phyloP scores from a whole-genome alignment of 768 basidiomycete genomes.

The Mycena epipterygia region DNA sequence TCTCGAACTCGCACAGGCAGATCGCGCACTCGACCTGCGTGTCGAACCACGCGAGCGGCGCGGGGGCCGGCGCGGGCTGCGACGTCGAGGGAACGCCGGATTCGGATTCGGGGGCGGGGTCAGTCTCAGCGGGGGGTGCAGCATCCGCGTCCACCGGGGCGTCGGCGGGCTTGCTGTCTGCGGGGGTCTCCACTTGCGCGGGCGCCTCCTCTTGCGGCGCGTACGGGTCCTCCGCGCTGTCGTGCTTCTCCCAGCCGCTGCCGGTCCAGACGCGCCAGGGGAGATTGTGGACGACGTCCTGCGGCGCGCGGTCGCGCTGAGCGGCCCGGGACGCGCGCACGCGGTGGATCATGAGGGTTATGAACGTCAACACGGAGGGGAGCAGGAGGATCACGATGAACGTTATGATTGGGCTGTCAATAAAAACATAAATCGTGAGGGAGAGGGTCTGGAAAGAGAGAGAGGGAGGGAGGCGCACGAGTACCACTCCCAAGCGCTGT shows the following conservation, averaged over 20 bases:
- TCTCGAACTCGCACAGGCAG: constrained; percentile 88
- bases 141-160: constrained; percentile 24
- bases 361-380: constrained; percentile 89
- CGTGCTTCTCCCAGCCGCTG: constrained; percentile 84
- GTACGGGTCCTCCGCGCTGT: constrained; percentile 53
- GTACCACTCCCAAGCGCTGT: constrained; percentile 93
- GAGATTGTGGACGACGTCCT: constrained; percentile 81
- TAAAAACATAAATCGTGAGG: constrained; percentile 13
- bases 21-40: constrained; percentile 92
- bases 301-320: constrained; percentile 86
- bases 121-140: background rate
- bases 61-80: constrained; percentile 42
- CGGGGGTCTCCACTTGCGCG: constrained; percentile 42
- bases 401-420: constrained; percentile 81
- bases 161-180: constrained; percentile 42
- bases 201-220: no score
- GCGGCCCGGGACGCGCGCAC: constrained; percentile 87
- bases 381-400: constrained; percentile 91
- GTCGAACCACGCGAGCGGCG: constrained; percentile 81
- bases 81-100: constrained; percentile 60
- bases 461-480: constrained; percentile 81
- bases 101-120: constrained; percentile 27
- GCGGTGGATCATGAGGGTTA: constrained; percentile 91
- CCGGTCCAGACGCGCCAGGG: constrained; percentile 91
- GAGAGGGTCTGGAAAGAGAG: constrained; percentile 22